Evolutionary conservation across 208 protist genomes (phyloP), one percentile per base, ranked within the genome.

Genomic region (Sergeia podlipaevii): DNA sequence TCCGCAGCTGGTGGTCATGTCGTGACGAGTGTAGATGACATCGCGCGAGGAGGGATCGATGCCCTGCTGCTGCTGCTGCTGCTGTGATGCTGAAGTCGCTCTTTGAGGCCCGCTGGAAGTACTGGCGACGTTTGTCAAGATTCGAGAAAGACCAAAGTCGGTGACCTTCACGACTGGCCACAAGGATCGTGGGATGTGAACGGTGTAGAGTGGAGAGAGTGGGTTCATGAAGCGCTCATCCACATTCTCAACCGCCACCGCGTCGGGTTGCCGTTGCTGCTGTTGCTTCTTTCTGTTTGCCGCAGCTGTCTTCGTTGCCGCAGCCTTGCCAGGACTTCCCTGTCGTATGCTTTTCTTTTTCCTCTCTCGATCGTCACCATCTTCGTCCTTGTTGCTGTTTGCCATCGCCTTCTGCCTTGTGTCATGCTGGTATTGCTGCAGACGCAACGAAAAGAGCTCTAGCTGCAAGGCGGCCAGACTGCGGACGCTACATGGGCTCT

Each of bases 91-190:
- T 34, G 5, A 33, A 18, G 15, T 23, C 10, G 29, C 15, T 36
- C 32, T 46, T 32, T 18, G 41, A 8, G 56, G 30, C 34, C 15
- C 4, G 24, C 10, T n/a, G 54, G 5, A 27, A 45, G 10, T 5
- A 34, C n/a, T 48, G 39, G 4, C 10, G 20, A n/a, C 27, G 15
- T 8, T 38, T 29, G 30, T 17, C 32, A 81, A 44, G 28, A 80
- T 60, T 29, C 56, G 69, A 5, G 73, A 81, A 17, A 89, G 64
- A 8, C 83, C 83, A 55, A 91, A 91, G 61, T 91, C 83, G 13
- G 76, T 80, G 24, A 91, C 48, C 68, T 88, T 85, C 27, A 91
- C 70, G 20, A 69, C 48, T 8, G 77, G 77, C 77, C 77, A 85
- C 50, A 79, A 23, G 4, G 48, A 23, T 24, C 60, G 60, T 6